Evolutionary conservation across 2,329 filamentous ascomycete species (phyloP), one percentile per base, ranked within the genome.

Genomic region (Aphanoascus verrucosus): DNA sequence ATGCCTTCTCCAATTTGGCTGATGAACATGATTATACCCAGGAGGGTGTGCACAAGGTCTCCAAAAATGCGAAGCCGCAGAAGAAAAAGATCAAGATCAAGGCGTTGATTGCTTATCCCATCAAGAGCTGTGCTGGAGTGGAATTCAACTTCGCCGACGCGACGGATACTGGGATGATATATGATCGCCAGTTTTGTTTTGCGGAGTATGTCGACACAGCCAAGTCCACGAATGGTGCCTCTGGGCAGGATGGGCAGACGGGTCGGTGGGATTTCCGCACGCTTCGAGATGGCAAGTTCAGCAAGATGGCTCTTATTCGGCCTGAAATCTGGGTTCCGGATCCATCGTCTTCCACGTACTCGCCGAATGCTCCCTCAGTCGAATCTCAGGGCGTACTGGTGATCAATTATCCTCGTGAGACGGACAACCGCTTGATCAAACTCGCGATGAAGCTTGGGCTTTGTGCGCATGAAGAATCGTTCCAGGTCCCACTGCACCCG

Each of bases 101-200:
- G 66, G 86, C 85, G 53, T 73, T 94, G 49, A 84, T 83, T 71
- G 78, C 89, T 56, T 91, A 93, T 67, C 89, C 90, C 0, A 72
- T 95, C 66, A 91, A 94, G 71, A 88, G 85, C 54, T 94, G 88
- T 66, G 75, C 73, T 53, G 86, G 85, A 28, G 81, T 94, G 52
- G 87, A 93, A 69, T 69, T 95, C 45, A 71, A 78, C 49, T 72
- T 76, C 56, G 80, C 79, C 56, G 77, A 80, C 52, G 76, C 93
- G 14, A 69, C 87, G 44, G 72, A 80, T 5, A 80, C 80, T 1
- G 88, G 89, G 1, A 75, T 94, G 54, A 79, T 84, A 65, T 86
- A 85, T 67, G 89, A 96, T 69, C 81, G 88, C 5, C 79, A 91
- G 60, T 94, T 89, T 72, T 84, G 82, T 46, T 87, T 96, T 65